Evolutionary conservation across 1,284 basidiomycete species (phyloP), one percentile per base, ranked within the genome.

Genomic region (Apiotrichum gracile): DNA sequence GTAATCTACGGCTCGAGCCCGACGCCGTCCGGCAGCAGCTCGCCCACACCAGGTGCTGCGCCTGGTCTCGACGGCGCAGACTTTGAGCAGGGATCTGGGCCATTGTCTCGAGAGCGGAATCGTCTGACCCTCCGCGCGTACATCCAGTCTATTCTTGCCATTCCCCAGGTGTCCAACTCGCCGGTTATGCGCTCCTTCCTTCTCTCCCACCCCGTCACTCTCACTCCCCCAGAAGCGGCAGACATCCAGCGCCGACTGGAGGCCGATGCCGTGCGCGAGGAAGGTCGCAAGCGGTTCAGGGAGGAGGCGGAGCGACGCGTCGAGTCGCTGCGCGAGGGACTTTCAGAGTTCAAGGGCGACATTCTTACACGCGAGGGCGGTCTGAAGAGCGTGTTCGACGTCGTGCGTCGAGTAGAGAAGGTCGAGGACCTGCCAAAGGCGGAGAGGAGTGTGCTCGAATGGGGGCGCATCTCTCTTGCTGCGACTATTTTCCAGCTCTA

Each of bases 401-500:
- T 86, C 4, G 89, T 99, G 72, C 88, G 91, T 72, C 75, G 82
- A 25, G 93, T 88, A 4, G 83, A 88, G 12, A 78, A 84, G 54
- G 84, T 94, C 7, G 80, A 83, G 55, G 83, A 87, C 63, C 77
- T 99, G 27, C 94, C 96, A 2, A 73, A 79, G 9, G 88, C 91
- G 61, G 97, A 94, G 68, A 80, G 83, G 61, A 88, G 91, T 45
- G 87, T 97, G 33, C 70, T 97, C 14, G 92, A 97, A 73, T 99
- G 96, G 94, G 94, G 88, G 4, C 81, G 92, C 50, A 97, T 97
- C 72, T 93, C 92, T 89, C 77, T 97, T 56, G 96, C 94, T 0
- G 94, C 93, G 5, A 96, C 94, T 4, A 85, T 97, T 47, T 99
- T 97, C 73, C 91, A 94, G 63, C 84, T 90, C 44, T 94, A 93